Evolutionary conservation across 257 asterid species (phyloP).

Genomic region (Solanum medicagineum): DNA sequence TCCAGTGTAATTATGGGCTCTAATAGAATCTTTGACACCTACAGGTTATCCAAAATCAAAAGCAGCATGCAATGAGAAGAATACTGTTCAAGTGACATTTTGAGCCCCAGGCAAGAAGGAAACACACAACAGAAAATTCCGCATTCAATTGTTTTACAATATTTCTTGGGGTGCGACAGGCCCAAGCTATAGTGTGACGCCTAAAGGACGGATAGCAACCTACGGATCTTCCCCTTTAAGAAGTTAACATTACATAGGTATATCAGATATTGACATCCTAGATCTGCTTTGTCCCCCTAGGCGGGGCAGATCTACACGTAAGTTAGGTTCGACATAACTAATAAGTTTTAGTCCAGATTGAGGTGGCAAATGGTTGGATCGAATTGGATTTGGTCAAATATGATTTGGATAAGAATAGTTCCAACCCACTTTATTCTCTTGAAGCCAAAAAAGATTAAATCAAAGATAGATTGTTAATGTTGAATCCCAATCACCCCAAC

Average conservation of each 20-base stretch:
- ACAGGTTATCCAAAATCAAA: neutral
- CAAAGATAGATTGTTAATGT: too few species aligned
- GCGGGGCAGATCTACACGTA: neutral
- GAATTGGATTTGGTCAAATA: too few species aligned
- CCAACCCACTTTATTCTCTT: too few species aligned
- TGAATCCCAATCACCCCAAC: too few species aligned
- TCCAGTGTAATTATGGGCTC: slow-evolving; percentile 69
- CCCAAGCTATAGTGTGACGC: neutral
- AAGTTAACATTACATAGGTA: neutral
- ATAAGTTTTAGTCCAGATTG: neutral
- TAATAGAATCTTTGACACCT: slow-evolving; percentile 48
- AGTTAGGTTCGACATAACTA: neutral
- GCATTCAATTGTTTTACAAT: neutral
- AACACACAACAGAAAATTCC: neutral
- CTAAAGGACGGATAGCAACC: neutral
- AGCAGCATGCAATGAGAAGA: neutral
- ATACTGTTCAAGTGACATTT: neutral
- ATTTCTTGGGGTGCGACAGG: neutral
- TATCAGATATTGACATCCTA: neutral
- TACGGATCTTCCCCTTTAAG: neutral
- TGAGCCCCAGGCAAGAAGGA: neutral
- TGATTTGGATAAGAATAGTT: too few species aligned
- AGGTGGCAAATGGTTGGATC: too few species aligned
- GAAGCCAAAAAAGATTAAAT: too few species aligned
- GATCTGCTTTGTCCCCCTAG: neutral